Evolutionary conservation across 2,329 filamentous ascomycete genomes (phyloP), one percentile per base, ranked within the genome.

Genomic region (Colletotrichum phormii): DNA sequence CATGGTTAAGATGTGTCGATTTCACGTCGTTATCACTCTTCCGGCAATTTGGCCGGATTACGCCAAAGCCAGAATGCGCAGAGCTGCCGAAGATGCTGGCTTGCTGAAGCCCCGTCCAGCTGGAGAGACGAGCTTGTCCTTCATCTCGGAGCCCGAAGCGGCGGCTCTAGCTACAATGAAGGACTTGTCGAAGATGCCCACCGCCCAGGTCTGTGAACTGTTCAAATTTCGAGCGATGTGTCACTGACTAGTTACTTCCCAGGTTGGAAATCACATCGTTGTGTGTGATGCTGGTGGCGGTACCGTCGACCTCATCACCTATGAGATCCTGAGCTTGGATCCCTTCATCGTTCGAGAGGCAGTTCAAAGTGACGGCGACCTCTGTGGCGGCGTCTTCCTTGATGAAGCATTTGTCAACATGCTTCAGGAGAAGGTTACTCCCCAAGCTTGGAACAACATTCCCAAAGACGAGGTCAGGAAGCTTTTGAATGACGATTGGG

Each of bases 11-110:
- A 64, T 70, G 9, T 74, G 77, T 6, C 75, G 42, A 0, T 78
- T 86, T 12, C 78, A 83, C 13, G 75, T 87, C 3, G 79, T 86
- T 1, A 74, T 85, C 1, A 87, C 85, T 0, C 49, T 87, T 0
- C 85, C 86, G 0, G 85, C 85, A 0, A 86, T 87, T 9, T 87
- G 86, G 85, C 82, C 83, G 0, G 75, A 79, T 0, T 84, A 84
- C 65, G 82, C 82, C 1, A 79, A 80, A 1, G 26, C 69, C 0
- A 71, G 78, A 0, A 86, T 87, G 85, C 73, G 77, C 0, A 59
- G 79, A 0, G 85, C 84, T 0, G 79, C 80, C 0, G 46, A 73
- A 0, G 22, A 61, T 0, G 82, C 85, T 0, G 85, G 85, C 0
- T 81, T 88, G 3, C 74, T 86, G 0, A 67, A 76, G 0, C 9